Percentiles rank a stretch among this genome's conserved stretches.
phyloP scores from a whole-genome alignment of 768 basidiomycete genomes.

The Leccinum truebloodii region DNA sequence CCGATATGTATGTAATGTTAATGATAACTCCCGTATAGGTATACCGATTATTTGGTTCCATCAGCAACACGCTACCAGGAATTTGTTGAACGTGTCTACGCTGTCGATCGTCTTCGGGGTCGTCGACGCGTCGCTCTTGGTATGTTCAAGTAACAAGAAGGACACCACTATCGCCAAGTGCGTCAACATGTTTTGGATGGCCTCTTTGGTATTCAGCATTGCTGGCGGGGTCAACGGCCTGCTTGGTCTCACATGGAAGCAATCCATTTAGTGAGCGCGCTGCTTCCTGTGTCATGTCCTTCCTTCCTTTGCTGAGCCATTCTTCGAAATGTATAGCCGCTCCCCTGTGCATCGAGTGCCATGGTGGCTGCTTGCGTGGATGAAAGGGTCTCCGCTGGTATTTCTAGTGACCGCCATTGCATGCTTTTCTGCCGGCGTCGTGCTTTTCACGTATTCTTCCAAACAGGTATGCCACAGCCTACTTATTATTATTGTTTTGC shows the following conservation, averaged over 20 bases:
- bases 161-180: constrained; percentile 34
- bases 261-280: constrained; percentile 49
- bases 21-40: constrained; percentile 34
- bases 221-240: constrained; percentile 53
- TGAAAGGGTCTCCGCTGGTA: constrained; percentile 79
- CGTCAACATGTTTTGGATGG: constrained; percentile 56
- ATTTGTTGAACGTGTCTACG: constrained; percentile 51
- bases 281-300: neutral
- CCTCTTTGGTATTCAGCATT: constrained; percentile 52
- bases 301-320: neutral
- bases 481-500: neutral
- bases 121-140: constrained; percentile 51
- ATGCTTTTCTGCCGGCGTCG: constrained; percentile 76
- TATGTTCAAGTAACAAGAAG: constrained; percentile 38
- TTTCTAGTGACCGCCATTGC: constrained; percentile 82
- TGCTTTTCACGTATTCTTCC: constrained; percentile 75
- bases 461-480: constrained; percentile 46
- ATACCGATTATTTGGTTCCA: constrained; percentile 55
- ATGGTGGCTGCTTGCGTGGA: constrained; percentile 70
- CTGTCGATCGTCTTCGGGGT: constrained; percentile 55
- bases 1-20: neutral
- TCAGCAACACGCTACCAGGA: constrained; percentile 48
- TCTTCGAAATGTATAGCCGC: constrained; percentile 30
- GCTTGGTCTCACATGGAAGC: constrained; percentile 54
- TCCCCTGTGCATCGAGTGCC: constrained; percentile 54